Percentiles rank a stretch among this genome's conserved stretches.
These are phyloP conservation scores for Sechiopsis laciniata DNA, from an alignment of 306 rosid genomes.

Conservation along the genomic window DNA sequence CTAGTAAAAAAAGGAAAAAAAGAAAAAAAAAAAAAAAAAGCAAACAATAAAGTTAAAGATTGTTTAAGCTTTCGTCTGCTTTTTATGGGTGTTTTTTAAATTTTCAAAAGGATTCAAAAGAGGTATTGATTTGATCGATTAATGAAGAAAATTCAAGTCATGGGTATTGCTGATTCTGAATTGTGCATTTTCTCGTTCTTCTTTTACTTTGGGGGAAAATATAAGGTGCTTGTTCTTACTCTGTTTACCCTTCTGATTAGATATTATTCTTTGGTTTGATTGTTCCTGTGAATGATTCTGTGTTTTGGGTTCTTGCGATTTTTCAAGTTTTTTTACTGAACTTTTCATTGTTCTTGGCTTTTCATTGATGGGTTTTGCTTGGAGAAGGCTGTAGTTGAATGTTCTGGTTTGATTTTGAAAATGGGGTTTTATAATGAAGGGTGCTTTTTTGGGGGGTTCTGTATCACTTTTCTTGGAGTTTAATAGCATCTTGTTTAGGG, in stretches of 20 bases:
- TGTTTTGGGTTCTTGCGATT: neutral
- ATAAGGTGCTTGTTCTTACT: constrained; percentile 42
- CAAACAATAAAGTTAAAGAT: constrained; percentile 22
- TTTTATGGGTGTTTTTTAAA: constrained; percentile 22
- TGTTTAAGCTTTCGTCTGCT: constrained; percentile 40
- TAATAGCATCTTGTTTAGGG: constrained; percentile 18
- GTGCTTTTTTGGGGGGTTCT: constrained; percentile 6
- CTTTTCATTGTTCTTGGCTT: constrained; percentile 2
- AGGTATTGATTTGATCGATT: constrained; percentile 32
- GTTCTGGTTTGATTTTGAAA: constrained; percentile 10
- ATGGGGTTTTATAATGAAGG: constrained; percentile 17
- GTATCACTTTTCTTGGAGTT: neutral
- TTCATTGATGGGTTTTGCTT: neutral
- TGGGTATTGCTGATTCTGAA: constrained; percentile 38
- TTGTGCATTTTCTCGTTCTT: constrained; percentile 30
- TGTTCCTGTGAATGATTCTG: neutral
- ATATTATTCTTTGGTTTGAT: constrained; percentile 1
- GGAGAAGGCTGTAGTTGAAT: constrained; percentile 17
- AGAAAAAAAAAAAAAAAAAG: neutral
- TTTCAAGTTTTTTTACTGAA: neutral
- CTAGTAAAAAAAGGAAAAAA: neutral
- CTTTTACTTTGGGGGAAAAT: constrained; percentile 43
- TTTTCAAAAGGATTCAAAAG: constrained; percentile 35
- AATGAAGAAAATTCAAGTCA: constrained; percentile 26
- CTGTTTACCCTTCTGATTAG: constrained; percentile 1